Base-by-base conservation (phyloP, 176 grass and related monocot species). In the Metroxylon sagu region DNA sequence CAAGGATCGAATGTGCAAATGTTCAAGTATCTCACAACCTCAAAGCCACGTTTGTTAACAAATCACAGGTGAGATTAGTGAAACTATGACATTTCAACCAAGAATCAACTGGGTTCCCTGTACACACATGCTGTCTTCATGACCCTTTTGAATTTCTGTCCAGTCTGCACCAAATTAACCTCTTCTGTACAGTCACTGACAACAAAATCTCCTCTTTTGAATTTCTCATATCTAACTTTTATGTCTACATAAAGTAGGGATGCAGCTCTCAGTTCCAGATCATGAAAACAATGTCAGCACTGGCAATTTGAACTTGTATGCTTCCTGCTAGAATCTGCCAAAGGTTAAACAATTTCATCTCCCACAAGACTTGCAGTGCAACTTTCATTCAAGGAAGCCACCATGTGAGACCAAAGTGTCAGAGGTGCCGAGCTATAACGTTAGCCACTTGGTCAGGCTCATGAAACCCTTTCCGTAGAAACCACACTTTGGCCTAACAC, bases 291-390 rank as follows among this genome's bases (percentile, higher is more conserved):
- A 60, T 63, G 76, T 76, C 53, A 77, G 63, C 31, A 52, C 49
- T 61, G 26, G 14, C 71, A 74, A 77, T 54, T 55, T 77, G 69
- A 73, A 69, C 72, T 52, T 50, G 60, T 56, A 19, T 77, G 74
- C 55, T 70, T 55, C 74, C 52, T 73, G 58, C 77, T 81, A 77
- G 59, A 72, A 65, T 31, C 60, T 69, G 77, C 73, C 83, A 65
- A 81, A 61, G 64, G 74, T 56, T 85, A 64, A 77, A 85, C 77
- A 77, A 58, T 85, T 74, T 35, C 17, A 23, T 67, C 61, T 52
- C 52, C 1, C 21, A 54, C 3, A 60, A 48, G n/a, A 15, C 29
- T 29, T 52, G 54, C 25, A 14, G 64, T 50, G 50, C 50, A 56
- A 29, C 54, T 65, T 62, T 31, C 68, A 50, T 55, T 57, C 56